Evolutionary conservation across 2,329 filamentous ascomycete genomes (phyloP).

Genomic region (Ceratocystis colombiana): DNA sequence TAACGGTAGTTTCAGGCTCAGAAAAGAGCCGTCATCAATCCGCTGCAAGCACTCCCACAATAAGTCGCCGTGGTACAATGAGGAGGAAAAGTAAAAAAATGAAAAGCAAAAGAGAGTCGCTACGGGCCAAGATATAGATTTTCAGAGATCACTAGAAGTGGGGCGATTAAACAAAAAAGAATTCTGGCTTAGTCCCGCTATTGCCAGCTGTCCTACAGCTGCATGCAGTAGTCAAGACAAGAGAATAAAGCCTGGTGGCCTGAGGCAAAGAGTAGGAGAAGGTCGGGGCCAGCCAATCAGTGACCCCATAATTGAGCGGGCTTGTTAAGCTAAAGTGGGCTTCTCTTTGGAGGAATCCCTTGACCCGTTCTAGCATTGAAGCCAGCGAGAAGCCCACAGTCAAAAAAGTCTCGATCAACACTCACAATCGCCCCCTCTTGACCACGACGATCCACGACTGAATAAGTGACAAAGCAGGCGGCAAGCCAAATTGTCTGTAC

Average conservation of each 20-base stretch:
- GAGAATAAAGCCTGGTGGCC: conserved; percentile 28
- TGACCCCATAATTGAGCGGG: conserved; percentile 32
- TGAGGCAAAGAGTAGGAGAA: conserved; percentile 32
- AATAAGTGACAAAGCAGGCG: conserved; percentile 11
- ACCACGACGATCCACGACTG: not conserved
- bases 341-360: conserved; percentile 12
- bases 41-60: conserved; percentile 58
- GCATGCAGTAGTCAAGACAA: not conserved
- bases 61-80: conserved; percentile 59
- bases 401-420: conserved; percentile 16
- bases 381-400: conserved; percentile 19
- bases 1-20: conserved; percentile 32
- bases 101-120: conserved; percentile 27
- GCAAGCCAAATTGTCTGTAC: conserved; percentile 3
- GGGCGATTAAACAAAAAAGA: not conserved
- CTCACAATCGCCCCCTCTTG: conserved; percentile 1
- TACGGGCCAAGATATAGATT: conserved; percentile 27
- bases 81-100: conserved; percentile 38
- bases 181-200: not conserved
- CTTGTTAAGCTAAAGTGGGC: conserved; percentile 20
- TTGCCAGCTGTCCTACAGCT: not conserved
- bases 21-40: conserved; percentile 28
- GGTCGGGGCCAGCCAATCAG: conserved; percentile 35
- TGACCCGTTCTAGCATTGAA: conserved; percentile 18
- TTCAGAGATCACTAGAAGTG: conserved; percentile 8